Base-by-base conservation (phyloP, 208 protist genomes). In the Crithidia brevicula region DNA sequence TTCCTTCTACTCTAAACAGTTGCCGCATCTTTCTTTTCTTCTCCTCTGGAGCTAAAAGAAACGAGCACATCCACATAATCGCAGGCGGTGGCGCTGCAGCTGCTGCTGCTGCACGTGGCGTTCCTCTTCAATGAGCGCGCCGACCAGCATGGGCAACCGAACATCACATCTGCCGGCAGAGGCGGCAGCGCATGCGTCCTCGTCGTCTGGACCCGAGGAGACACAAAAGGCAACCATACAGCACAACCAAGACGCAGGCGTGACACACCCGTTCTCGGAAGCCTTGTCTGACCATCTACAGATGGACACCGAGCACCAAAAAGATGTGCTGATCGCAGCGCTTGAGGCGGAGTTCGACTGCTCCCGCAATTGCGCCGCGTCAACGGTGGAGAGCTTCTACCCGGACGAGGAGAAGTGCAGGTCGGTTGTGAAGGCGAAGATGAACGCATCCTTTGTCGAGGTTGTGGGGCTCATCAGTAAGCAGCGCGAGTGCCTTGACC, bases 391-490 rank as follows among this genome's bases (percentile, higher is more conserved):
- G 47, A 54, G 46, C 1, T 57, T 76, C 56, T 83, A 70, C 57
- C 80, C 79, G 0, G 38, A 63, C 16, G 57, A 71, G 38, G 49
- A 40, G 2, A 46, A 49, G 34, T 80, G 70, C 31, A 27, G 46
- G 18, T 42, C 50, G 8, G 67, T 74, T 30, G 40, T 89, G 42
- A 27, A 49, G 3, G 66, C 43, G 3, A 91, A 85, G 69, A 64
- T 69, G 63, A 67, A 34, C 7, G 28, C 31, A 5, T 75, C 84
- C 7, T 87, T 75, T 42, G 42, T 91, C 16, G 54, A 89, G 51
- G 77, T 65, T 11, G 52, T 93, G 23, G 76, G 85, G 10, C 65
- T 93, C 13, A 74, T 74, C n/a, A 45, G 40, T 3, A 65, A 54
- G 20, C 88, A 91, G 57, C 38, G 62, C 22, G 62, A 76, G 43